A percentile compares a stretch with the other conserved stretches of the same genome.
Evolutionary conservation across 2,329 filamentous ascomycete species (phyloP).

Genomic region (Exserohilum rostratum): DNA sequence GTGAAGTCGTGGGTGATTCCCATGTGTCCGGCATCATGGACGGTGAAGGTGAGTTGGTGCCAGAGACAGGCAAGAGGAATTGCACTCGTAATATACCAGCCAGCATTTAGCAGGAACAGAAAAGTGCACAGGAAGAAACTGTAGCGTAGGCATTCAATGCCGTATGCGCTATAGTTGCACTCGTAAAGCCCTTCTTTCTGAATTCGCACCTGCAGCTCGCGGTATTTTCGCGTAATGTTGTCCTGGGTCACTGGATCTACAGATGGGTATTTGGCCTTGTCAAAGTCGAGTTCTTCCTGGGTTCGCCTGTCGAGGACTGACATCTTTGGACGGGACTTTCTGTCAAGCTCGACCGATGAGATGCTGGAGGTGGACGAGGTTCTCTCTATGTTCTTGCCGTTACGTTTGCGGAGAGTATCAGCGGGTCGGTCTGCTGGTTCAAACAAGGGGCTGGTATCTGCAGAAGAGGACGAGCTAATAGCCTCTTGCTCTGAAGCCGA

Average conservation of each 20-base stretch:
- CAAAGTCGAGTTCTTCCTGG: constrained; percentile 74
- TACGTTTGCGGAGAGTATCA: constrained; percentile 47
- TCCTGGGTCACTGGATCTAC: constrained; percentile 76
- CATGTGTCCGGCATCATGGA: constrained; percentile 96
- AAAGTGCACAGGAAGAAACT: constrained; percentile 67
- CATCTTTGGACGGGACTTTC: constrained; percentile 51
- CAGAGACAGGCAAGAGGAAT: constrained; percentile 81
- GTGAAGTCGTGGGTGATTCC: constrained; percentile 93
- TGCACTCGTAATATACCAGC: constrained; percentile 65
- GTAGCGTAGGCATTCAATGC: constrained; percentile 76
- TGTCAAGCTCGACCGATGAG: constrained; percentile 57
- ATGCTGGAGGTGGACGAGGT: constrained; percentile 66
- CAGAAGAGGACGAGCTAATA: constrained; percentile 56
- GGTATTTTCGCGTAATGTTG: constrained; percentile 79
- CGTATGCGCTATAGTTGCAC: constrained; percentile 83
- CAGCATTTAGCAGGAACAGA: constrained; percentile 54
- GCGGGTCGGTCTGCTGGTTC: constrained; percentile 56
- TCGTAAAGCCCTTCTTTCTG: constrained; percentile 77
- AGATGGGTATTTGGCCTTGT: constrained; percentile 80
- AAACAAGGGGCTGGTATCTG: constrained; percentile 63
- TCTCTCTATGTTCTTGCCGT: constrained; percentile 43
- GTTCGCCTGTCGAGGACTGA: constrained; percentile 76
- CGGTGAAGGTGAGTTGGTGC: constrained; percentile 94
- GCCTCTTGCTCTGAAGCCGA: constrained; percentile 35
- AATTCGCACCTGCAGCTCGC: constrained; percentile 74